phyloP scores from a whole-genome alignment of 108 stramenopile genomes.

The Nitzschia sp. region DNA sequence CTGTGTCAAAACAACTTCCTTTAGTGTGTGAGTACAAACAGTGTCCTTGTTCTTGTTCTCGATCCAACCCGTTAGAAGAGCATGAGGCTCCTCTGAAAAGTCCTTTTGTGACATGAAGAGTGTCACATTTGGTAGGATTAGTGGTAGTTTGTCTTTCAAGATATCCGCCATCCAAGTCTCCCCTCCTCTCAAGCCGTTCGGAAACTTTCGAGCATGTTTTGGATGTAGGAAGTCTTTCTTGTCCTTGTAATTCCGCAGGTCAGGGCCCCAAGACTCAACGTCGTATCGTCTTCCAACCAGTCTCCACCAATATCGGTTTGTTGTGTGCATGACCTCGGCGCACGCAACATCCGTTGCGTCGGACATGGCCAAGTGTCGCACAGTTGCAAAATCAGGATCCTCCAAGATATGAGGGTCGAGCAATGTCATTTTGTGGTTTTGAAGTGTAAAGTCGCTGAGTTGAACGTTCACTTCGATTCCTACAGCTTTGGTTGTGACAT shows the following conservation, averaged over 20 bases:
- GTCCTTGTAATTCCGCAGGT: constrained; percentile 84
- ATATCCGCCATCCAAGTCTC: constrained; percentile 92
- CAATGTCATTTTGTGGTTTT: constrained; percentile 96
- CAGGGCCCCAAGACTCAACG: constrained; percentile 92
- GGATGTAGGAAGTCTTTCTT: constrained; percentile 65
- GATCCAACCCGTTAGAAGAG: constrained; percentile 86
- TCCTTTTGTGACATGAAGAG: constrained; percentile 86
- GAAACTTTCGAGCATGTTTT: constrained; percentile 76
- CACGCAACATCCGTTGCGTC: constrained; percentile 87
- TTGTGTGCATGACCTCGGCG: constrained; percentile 96
- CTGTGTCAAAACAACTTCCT: constrained; percentile 95
- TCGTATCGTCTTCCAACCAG: constrained; percentile 95
- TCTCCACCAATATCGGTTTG: constrained; percentile 93
- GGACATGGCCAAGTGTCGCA: constrained; percentile 51
- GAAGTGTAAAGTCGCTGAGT: constrained; percentile 96
- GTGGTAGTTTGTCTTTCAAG: constrained; percentile 76
- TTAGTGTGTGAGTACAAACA: constrained; percentile 78
- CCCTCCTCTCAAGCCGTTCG: constrained; percentile 57
- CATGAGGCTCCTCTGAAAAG: constrained; percentile 81
- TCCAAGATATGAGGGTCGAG: constrained; percentile 88
- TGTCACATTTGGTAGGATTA: constrained; percentile 85
- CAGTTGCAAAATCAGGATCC: constrained; percentile 83
- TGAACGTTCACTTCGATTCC: constrained; percentile 96
- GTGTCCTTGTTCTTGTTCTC: constrained; percentile 64
- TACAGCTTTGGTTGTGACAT: constrained; percentile 94